A percentile compares a stretch with the other conserved stretches of the same genome.
These are phyloP conservation scores for Cutaneotrichosporon dermatis DNA, from an alignment of 1,284 basidiomycete genomes.

Conservation along the genomic window DNA sequence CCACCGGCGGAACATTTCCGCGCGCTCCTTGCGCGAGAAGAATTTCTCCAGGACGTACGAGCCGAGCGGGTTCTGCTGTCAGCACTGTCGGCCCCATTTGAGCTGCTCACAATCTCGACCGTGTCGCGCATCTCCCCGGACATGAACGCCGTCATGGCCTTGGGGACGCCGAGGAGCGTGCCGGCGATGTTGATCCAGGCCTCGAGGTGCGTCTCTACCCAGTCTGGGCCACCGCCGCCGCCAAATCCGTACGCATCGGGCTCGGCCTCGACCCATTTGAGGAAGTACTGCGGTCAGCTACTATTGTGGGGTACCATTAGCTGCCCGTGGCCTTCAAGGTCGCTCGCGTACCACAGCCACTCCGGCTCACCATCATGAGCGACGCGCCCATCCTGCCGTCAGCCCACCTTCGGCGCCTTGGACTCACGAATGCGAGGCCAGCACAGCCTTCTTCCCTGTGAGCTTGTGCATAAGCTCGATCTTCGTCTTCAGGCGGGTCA, in stretches of 20 bases:
- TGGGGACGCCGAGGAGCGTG: slow-evolving; percentile 71
- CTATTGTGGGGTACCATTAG: too few species aligned
- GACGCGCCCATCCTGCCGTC: slow-evolving; percentile 66
- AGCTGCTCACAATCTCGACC: slow-evolving; percentile 57
- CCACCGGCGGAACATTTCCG: slow-evolving; percentile 90
- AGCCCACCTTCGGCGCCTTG: too few species aligned
- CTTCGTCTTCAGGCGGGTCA: slow-evolving; percentile 75
- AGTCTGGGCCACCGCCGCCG: slow-evolving; percentile 70
- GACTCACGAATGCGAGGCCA: slow-evolving; percentile 64
- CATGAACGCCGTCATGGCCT: slow-evolving; percentile 92
- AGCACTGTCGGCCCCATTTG: too few species aligned
- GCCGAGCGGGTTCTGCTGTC: slow-evolving; percentile 48
- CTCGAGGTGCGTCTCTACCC: slow-evolving; percentile 88
- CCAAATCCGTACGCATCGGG: slow-evolving; percentile 58
- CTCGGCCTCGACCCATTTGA: slow-evolving; percentile 93
- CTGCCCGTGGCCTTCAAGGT: too few species aligned
- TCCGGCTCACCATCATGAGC: slow-evolving; percentile 42
- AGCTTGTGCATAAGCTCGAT: slow-evolving; percentile 77
- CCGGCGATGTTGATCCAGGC: slow-evolving; percentile 80
- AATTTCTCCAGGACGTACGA: slow-evolving; percentile 60
- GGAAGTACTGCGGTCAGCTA: slow-evolving; percentile 22
- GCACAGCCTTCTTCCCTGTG: slow-evolving; percentile 74
- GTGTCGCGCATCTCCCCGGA: slow-evolving; percentile 95
- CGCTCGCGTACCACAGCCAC: too few species aligned
- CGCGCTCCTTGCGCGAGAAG: slow-evolving; percentile 85